phyloP scores from a whole-genome alignment of 2,329 filamentous ascomycete species.

The Diaporthe humulicola region DNA sequence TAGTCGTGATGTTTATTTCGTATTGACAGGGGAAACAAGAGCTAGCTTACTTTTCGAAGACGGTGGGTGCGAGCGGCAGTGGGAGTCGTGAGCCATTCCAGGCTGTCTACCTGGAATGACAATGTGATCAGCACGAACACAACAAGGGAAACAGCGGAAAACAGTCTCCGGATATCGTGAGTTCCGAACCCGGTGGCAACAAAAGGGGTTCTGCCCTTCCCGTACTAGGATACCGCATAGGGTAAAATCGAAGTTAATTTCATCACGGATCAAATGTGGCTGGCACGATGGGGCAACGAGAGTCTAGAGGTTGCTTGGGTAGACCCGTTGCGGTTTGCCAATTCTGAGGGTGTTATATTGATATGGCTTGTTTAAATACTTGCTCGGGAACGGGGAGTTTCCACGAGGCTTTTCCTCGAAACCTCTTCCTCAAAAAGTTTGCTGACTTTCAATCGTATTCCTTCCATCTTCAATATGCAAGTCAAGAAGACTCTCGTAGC shows the following conservation, averaged over 20 bases:
- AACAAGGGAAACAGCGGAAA: background rate
- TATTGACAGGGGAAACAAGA: background rate
- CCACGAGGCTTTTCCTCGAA: too few species aligned
- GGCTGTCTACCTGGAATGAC: background rate
- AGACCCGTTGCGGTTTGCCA: background rate
- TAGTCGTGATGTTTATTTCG: background rate
- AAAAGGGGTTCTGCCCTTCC: too few species aligned
- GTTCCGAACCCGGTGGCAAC: constrained; percentile 3
- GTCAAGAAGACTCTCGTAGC: constrained; percentile 44
- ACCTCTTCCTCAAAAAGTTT: background rate
- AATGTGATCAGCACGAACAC: background rate
- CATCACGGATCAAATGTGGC: background rate
- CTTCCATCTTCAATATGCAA: constrained; percentile 43
- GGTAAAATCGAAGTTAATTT: background rate
- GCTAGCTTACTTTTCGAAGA: background rate
- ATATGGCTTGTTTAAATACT: background rate
- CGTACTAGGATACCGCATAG: background rate
- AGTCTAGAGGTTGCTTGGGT: background rate
- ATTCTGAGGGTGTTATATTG: background rate
- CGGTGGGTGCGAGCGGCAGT: background rate
- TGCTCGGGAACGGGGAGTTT: background rate
- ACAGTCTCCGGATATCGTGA: background rate
- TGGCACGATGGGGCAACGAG: background rate
- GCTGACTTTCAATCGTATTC: background rate
- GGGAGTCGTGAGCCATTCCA: background rate